Evolutionary conservation across 805 yeast genomes (phyloP), one percentile per base, ranked within the genome.

Genomic region (Ogataea polymorpha): DNA sequence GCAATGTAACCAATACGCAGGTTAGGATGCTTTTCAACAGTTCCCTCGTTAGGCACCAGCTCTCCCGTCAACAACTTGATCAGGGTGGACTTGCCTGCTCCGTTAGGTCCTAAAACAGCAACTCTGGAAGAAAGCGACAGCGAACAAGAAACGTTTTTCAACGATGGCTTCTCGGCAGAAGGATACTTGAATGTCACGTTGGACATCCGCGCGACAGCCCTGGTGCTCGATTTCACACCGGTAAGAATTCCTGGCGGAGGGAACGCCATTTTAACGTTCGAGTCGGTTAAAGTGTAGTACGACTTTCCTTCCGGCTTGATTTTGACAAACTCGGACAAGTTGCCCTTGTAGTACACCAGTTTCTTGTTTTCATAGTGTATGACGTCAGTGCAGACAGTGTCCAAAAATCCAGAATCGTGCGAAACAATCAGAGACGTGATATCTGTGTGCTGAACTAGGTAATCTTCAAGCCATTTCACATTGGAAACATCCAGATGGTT

Each of bases 1-100:
- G 98, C 98, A 72, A 91, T 93, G 71, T 91, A 91, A 45, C 98
- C 99, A 56, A 91, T 88, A 74, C 99, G 89, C 69, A 93, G 75
- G 68, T 91, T 91, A 50, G 98, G 98, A 71, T 91, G 99, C 67
- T 93, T 93, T 71, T 93, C 97, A 42, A 91, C 96, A 47, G 79
- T 82, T 58, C 99, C 99, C 44, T 69, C 75, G 49, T 79, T 75
- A 16, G 99, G 96, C 41, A 86, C 77, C 44, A 88, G 72, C 66
- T 91, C 99, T 51, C 87, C 99, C 8, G 98, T 93, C 54, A 91
- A 74, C 40, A 93, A 72, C 67, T 91, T 91, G 67, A 93, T 91
- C 58, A 93, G 75, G 13, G 99, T 91, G 10, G 97, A 88, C 66
- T 91, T 91, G 71, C 99, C 99, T 39, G 99, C 99, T 75, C 99